phyloP scores from a whole-genome alignment of 768 basidiomycete species.

The Tylopilus intermedius region DNA sequence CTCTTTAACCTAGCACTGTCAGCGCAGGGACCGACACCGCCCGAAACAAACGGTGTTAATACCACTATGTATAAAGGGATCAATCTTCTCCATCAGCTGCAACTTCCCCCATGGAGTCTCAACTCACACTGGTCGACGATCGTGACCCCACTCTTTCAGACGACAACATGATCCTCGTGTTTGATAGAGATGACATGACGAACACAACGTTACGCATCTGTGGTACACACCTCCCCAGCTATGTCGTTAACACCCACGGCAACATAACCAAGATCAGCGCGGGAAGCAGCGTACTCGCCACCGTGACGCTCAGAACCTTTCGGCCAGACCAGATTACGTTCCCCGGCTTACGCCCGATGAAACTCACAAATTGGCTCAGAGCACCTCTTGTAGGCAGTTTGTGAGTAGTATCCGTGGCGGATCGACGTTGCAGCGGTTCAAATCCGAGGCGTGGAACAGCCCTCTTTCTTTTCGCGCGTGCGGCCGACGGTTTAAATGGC shows the following conservation, averaged over 20 bases:
- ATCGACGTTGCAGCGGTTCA: background rate
- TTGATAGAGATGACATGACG: conserved; percentile 12
- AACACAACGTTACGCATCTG: conserved; percentile 7
- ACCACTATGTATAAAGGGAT: too few species aligned
- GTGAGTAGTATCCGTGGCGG: conserved; percentile 8
- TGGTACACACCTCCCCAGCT: conserved; percentile 3
- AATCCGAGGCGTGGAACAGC: background rate
- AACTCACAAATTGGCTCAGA: conserved; percentile 14
- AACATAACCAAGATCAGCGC: conserved; percentile 7
- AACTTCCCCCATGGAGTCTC: conserved; percentile 10
- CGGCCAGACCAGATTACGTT: conserved; percentile 13
- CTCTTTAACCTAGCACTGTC: background rate
- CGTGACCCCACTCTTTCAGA: background rate
- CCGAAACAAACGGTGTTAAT: too few species aligned
- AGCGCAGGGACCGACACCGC: background rate
- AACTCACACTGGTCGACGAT: conserved; percentile 15
- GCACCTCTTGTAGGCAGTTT: background rate
- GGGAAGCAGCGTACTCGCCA: conserved; percentile 5
- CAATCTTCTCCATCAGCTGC: background rate
- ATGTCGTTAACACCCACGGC: conserved; percentile 6
- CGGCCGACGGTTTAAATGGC: conserved; percentile 16
- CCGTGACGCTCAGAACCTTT: conserved; percentile 10
- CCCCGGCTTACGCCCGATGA: conserved; percentile 7
- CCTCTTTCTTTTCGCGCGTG: conserved; percentile 9
- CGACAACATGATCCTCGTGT: conserved; percentile 1